Evolutionary conservation across 192 early-diverging fungal species (phyloP).

Genomic region (Obelidium mucronatum): DNA sequence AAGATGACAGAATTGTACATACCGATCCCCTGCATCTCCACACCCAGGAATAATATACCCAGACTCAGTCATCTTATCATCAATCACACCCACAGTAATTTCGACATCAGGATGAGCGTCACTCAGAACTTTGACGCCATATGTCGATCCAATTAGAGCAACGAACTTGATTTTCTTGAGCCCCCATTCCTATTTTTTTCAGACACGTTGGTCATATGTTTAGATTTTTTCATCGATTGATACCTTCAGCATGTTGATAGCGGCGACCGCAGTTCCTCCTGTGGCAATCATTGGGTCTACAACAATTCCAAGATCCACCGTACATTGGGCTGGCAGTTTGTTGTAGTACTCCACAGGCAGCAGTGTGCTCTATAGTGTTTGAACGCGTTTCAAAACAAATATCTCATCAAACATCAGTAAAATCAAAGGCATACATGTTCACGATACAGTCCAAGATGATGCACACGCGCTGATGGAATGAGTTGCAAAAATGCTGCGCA

Average conservation of each 20-base stretch:
- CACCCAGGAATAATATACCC: conserved; percentile 36
- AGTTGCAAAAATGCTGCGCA: conserved; percentile 59
- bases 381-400: not conserved
- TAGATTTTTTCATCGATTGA: not conserved
- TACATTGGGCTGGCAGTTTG: conserved; percentile 76
- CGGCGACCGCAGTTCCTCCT: conserved; percentile 70
- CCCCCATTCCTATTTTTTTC: conserved; percentile 76
- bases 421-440: conserved; percentile 61
- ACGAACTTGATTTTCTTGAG: conserved; percentile 75
- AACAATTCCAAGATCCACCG: conserved; percentile 73
- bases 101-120: conserved; percentile 49
- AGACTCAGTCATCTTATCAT: conserved; percentile 18
- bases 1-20: not conserved
- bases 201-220: not conserved
- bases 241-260: not conserved
- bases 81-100: conserved; percentile 34
- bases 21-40: conserved; percentile 33
- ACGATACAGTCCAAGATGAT: conserved; percentile 82
- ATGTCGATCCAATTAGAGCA: conserved; percentile 61
- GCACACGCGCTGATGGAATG: conserved; percentile 73
- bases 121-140: conserved; percentile 54
- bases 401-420: not conserved
- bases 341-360: conserved; percentile 95
- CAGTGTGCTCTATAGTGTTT: conserved; percentile 50
- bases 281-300: conserved; percentile 89